Evolutionary conservation across 306 rosid species (phyloP), one percentile per base, ranked within the genome.

Genomic region (Medicago arabica): DNA sequence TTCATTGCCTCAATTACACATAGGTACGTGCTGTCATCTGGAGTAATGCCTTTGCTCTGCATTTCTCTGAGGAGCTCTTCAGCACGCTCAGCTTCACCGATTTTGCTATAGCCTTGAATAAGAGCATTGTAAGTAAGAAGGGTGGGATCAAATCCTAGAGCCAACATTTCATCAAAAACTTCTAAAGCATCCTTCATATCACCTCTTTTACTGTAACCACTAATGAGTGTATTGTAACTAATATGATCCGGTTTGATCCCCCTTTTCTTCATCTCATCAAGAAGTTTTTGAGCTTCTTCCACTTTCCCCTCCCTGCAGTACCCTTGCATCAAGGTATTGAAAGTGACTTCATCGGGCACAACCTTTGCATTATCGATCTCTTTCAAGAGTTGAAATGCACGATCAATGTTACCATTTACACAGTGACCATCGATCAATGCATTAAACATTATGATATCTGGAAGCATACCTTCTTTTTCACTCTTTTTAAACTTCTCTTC

Each of bases 321-420:
- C 72, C 98, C 97, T 76, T 90, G 98, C 97, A 93, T 93, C 80
- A 93, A 87, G 54, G 96, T 86, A 79, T 93, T 93, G 78, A 82
- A 93, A 54, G 98, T 88, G 84, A 93, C 87, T 79, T 86, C 98
- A 80, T 93, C 97, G 2, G 93, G 89, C 40, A 54, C 62, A 70
- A 91, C 83, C 85, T 84, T 86, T 89, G 80, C 83, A 65, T 40
- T 75, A 67, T 89, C 91, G 96, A 91, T 93, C 85, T 88, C 93
- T 68, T 82, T 78, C 80, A 93, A 84, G 74, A 91, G 82, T n/a
- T 81, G 74, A 82, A 90, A 82, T 67, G 90, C 93, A 34, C 83
- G 78, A 34, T 66, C 88, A 23, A 88, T 70, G 65, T 85, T 84
- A 67, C 92, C 88, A 34, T 88, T 87, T 46, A 81, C 81, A 74